Base-by-base conservation (phyloP, 768 basidiomycete genomes). In the Rhodosporidiobolus sp. region DNA sequence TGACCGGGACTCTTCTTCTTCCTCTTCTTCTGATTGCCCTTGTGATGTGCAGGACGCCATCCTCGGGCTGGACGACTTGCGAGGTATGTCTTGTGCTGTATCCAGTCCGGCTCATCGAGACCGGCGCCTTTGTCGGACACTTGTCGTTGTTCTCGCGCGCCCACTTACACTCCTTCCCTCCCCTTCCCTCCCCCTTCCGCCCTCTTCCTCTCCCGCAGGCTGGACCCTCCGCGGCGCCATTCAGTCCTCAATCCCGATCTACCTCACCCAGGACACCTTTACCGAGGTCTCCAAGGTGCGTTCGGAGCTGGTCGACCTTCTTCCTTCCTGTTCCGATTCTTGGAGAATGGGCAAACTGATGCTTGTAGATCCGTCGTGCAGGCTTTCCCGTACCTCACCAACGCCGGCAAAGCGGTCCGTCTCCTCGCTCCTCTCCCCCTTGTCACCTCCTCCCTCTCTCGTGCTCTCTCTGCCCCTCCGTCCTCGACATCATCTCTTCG, bases 11-110 rank as follows among this genome's bases (percentile, higher is more conserved):
- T 60, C 48, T 24, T 17, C 12, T 35, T 49, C 34, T 22, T 22
- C 32, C 49, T 56, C 70, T 76, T 54, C 14, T 16, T 57, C 50
- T 63, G 26, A 54, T 67, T 85, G 2, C 24, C 8, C 22, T 24
- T 52, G 26, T 72, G 73, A 74, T 77, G 6, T 22, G 38, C 77
- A 80, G 73, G 82, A 83, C 67, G 92, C 93, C 11, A 91, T 92
- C 83, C 92, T 92, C 77, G 93, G 93, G 6, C 81, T 95, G 67
- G 93, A 95, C 81, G 93, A 95, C 80, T 83, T 94, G 49, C 85
- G 92, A 83, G 89, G 90, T 88, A 72, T 67, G 83, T 80, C 48
- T 54, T 69, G 60, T 30, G 68, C 61, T 69, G 35, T 22, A 26
- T 28, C 24, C 6, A 24, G 17, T 19, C 38, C 38, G 38, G 7